Conservation (phyloP, 345 rosid genomes). For the Psidium friedrichsthalianum region DNA sequence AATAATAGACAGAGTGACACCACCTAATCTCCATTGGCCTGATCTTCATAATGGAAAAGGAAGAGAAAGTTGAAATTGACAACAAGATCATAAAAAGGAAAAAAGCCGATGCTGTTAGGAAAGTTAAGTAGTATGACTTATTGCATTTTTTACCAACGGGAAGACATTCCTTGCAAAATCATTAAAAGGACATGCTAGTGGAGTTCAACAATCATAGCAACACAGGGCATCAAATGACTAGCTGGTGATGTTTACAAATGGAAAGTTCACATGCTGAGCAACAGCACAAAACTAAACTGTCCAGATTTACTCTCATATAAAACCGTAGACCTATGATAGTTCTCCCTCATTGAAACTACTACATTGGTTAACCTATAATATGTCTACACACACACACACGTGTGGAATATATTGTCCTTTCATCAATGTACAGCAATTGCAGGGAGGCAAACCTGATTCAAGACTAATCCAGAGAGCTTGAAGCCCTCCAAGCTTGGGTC, state of each 20-base stretch:
- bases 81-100: neutral
- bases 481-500: constrained; percentile 37
- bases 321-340: neutral
- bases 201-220: neutral
- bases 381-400: neutral
- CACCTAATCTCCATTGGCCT: constrained; percentile 91
- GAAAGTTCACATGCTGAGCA: neutral
- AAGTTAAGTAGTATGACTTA: neutral
- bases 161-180: neutral
- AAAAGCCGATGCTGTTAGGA: neutral
- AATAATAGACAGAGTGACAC: constrained; percentile 30
- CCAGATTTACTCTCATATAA: neutral
- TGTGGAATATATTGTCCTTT: neutral
- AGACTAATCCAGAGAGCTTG: constrained; percentile 74
- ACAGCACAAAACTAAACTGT: neutral
- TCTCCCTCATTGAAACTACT: neutral
- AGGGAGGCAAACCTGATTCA: constrained; percentile 56
- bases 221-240: neutral
- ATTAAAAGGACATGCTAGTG: neutral
- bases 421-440: neutral
- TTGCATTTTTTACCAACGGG: neutral
- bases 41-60: constrained; percentile 15
- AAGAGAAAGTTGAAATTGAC: neutral
- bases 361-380: neutral
- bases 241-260: neutral